phyloP scores from a whole-genome alignment of 2,329 filamentous ascomycete species.

The Cladosporium cucumerinum region DNA sequence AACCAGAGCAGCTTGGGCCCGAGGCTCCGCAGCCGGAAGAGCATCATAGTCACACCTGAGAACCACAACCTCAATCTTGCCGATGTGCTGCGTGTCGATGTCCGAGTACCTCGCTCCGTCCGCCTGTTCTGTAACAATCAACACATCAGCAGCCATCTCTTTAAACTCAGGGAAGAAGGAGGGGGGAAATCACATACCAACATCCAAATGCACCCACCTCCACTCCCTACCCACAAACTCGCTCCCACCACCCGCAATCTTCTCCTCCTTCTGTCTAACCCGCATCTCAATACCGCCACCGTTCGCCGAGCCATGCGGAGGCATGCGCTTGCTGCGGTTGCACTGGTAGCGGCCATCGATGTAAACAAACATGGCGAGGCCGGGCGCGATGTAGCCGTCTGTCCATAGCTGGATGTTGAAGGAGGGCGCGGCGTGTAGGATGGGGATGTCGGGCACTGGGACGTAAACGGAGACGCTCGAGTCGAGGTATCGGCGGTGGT shows the following conservation, averaged over 20 bases:
- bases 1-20: neutral
- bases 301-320: neutral
- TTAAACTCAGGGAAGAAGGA: neutral
- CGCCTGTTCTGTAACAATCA: constrained; percentile 33
- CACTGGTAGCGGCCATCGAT: constrained; percentile 58
- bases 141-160: neutral
- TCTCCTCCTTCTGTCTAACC: constrained; percentile 54
- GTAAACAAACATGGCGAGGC: constrained; percentile 54
- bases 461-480: constrained; percentile 52
- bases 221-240: constrained; percentile 51
- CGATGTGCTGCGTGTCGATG: constrained; percentile 39
- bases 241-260: constrained; percentile 38
- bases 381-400: constrained; percentile 50
- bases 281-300: constrained; percentile 33
- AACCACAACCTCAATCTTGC: constrained; percentile 49
- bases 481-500: constrained; percentile 50
- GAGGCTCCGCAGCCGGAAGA: neutral
- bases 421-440: neutral
- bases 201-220: constrained; percentile 51
- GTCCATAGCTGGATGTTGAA: constrained; percentile 52
- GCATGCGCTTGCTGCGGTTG: constrained; percentile 49
- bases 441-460: constrained; percentile 45
- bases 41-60: constrained; percentile 40
- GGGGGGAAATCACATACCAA: constrained; percentile 36
- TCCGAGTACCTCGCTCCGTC: constrained; percentile 36